Conservation (phyloP, 176 grass and related monocot species). For the Avena atlantica region DNA sequence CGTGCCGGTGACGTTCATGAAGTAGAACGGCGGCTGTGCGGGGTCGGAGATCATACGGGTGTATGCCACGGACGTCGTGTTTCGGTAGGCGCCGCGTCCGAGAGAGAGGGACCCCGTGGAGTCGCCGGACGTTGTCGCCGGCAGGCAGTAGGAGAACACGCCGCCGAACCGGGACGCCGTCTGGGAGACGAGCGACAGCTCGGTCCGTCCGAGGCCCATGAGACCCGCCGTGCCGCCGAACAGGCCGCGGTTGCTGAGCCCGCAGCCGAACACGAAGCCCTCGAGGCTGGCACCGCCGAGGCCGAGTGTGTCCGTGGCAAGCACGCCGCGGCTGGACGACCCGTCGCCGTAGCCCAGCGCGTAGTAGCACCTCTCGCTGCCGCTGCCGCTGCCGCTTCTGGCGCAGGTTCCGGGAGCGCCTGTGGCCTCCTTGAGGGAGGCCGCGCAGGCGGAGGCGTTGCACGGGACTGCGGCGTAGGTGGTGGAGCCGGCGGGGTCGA, state of each 20-base stretch:
- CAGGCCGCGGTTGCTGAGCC: slow-evolving; percentile 72
- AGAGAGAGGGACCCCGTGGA: slow-evolving; percentile 71
- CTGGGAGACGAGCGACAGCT: slow-evolving; percentile 66
- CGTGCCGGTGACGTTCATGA: slow-evolving; percentile 79
- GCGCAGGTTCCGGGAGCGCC: slow-evolving; percentile 67
- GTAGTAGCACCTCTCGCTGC: slow-evolving; percentile 69
- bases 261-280: slow-evolving; percentile 84
- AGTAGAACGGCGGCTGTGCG: slow-evolving; percentile 79
- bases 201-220: slow-evolving; percentile 75
- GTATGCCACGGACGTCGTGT: slow-evolving; percentile 62
- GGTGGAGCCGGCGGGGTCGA: slow-evolving; percentile 72
- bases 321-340: slow-evolving; percentile 81
- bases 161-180: slow-evolving; percentile 59
- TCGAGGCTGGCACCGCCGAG: slow-evolving; percentile 63
- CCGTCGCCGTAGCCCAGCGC: slow-evolving; percentile 82
- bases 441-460: slow-evolving; percentile 72
- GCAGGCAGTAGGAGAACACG: slow-evolving; percentile 82
- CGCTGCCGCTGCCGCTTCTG: not conserved
- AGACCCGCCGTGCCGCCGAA: slow-evolving; percentile 75
- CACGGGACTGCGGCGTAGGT: slow-evolving; percentile 75
- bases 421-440: slow-evolving; percentile 71
- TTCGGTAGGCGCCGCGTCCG: slow-evolving; percentile 53
- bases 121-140: slow-evolving; percentile 32
- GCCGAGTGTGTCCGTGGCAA: slow-evolving; percentile 70
- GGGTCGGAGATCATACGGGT: slow-evolving; percentile 87